Evolutionary conservation across 1,139 yeast genomes (phyloP).

Genomic region (Blastobotrys serpentis): DNA sequence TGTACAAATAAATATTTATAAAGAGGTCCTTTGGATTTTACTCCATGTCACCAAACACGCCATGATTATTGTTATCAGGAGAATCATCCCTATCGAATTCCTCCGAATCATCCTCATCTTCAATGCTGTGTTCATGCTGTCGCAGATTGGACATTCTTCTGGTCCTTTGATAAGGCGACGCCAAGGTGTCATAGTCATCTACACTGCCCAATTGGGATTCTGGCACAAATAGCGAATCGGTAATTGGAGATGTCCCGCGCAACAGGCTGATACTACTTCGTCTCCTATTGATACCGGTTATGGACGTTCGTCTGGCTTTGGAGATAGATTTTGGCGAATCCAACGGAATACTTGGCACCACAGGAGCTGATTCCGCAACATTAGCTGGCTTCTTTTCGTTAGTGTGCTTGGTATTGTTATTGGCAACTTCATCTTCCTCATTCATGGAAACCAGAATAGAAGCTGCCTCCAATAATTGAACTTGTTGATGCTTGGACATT

Average conservation of each 20-base stretch:
- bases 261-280: slow-evolving; percentile 6
- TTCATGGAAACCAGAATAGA: slow-evolving; percentile 81
- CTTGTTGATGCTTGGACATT: slow-evolving; percentile 89
- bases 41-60: slow-evolving; percentile 10
- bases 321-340: slow-evolving; percentile 5
- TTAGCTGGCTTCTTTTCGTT: not conserved
- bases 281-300: slow-evolving; percentile 1
- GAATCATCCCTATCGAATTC: slow-evolving; percentile 14
- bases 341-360: slow-evolving; percentile 11
- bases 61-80: slow-evolving; percentile 3
- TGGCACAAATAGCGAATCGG: slow-evolving; percentile 17
- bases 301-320: slow-evolving; percentile 1
- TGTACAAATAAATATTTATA: not conserved
- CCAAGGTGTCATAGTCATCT: slow-evolving; percentile 27
- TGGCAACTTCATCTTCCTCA: slow-evolving; percentile 44
- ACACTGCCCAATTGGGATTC: slow-evolving; percentile 15
- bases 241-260: slow-evolving; percentile 9
- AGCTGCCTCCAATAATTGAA: slow-evolving; percentile 84
- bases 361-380: slow-evolving; percentile 9
- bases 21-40: not conserved
- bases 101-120: slow-evolving; percentile 23
- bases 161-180: slow-evolving; percentile 26
- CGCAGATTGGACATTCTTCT: slow-evolving; percentile 30
- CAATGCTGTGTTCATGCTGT: slow-evolving; percentile 19
- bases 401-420: slow-evolving; percentile 13